Evolutionary conservation across 768 basidiomycete species (phyloP).

Genomic region (Sistotremastrum suecicum): DNA sequence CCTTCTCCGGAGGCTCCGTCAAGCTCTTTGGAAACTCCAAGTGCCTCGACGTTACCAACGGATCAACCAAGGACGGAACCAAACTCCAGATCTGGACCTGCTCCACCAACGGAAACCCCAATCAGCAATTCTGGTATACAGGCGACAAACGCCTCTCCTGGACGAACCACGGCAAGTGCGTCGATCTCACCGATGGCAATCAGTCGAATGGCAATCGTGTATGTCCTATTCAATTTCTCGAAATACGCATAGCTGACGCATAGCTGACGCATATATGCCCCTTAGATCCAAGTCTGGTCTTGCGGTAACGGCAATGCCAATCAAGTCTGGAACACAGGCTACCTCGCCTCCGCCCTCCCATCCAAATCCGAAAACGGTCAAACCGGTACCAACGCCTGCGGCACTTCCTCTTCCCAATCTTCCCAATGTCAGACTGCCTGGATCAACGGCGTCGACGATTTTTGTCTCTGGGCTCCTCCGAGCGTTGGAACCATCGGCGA

Average conservation of each 20-base stretch:
- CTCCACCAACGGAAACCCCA: constrained; percentile 18
- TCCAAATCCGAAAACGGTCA: constrained; percentile 20
- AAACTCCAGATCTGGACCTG: constrained; percentile 44
- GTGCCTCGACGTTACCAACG: constrained; percentile 34
- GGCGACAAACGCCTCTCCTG: constrained; percentile 21
- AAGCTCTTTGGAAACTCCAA: constrained; percentile 29
- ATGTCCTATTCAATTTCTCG: constrained; percentile 6
- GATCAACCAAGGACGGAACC: constrained; percentile 27
- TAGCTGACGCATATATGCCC: neutral
- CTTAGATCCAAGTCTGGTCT: constrained; percentile 33
- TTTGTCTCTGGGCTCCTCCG: constrained; percentile 12
- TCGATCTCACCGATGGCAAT: constrained; percentile 31
- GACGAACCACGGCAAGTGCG: constrained; percentile 34
- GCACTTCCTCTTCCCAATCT: constrained; percentile 16
- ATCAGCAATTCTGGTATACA: constrained; percentile 36
- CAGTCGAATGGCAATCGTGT: constrained; percentile 28
- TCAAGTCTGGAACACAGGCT: constrained; percentile 41
- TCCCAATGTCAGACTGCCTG: constrained; percentile 21
- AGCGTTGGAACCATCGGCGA: constrained; percentile 14
- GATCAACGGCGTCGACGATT: constrained; percentile 14
- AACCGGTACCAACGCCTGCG: constrained; percentile 23
- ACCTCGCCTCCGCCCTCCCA: constrained; percentile 22
- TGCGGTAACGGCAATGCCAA: constrained; percentile 30
- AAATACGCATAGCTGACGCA: no score
- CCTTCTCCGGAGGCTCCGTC: constrained; percentile 27